Base-by-base conservation (phyloP, 2,329 filamentous ascomycete species). In the Incumbomyces lentus region DNA sequence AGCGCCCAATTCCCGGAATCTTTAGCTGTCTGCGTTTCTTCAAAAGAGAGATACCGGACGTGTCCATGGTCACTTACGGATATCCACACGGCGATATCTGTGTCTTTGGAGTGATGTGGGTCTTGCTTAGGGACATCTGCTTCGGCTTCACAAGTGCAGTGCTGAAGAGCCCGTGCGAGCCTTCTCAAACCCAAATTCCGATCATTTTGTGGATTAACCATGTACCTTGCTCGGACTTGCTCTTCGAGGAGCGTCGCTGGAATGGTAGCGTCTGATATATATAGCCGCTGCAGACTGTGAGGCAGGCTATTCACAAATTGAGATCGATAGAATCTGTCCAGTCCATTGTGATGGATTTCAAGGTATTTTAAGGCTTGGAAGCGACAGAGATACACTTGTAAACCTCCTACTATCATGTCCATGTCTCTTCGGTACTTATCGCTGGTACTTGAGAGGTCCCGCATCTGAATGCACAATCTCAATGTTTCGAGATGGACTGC, bases 311-410 rank as follows among this genome's bases (percentile, higher is more conserved):
- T n/a, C 32, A 56, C 46, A 30, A 55, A 39, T 17, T 51, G 47
- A 19, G 38, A 14, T 5, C 39, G 49, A 38, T 50, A 38, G 39
- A 42, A 55, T 3, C 19, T 40, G 7, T 49, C 43, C 12, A 46
- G n/a, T 5, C 36, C 35, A n/a, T 46, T 39, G 17, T 52, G 38
- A 41, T 56, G 54, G 6, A 56, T 37, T 36, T 56, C 53, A 11
- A 56, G 26, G 16, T 46, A 13, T 39, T 54, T 35, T 5, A 56
- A 41, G 13, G 32, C 31, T 6, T 11, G 14, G 17, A 53, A 16
- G 14, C 34, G 46, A 31, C 43, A 46, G 4, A 56, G 19, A 31
- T 43, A 35, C 2, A 29, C 6, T 17, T 47, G 46, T 7, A 56
- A 40, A 16, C 14, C 41, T 14, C 36, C 48, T 18, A 52, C 49